Evolutionary conservation across 108 stramenopile species (phyloP), one percentile per base, ranked within the genome.

Genomic region (Conticribra weissflogii): DNA sequence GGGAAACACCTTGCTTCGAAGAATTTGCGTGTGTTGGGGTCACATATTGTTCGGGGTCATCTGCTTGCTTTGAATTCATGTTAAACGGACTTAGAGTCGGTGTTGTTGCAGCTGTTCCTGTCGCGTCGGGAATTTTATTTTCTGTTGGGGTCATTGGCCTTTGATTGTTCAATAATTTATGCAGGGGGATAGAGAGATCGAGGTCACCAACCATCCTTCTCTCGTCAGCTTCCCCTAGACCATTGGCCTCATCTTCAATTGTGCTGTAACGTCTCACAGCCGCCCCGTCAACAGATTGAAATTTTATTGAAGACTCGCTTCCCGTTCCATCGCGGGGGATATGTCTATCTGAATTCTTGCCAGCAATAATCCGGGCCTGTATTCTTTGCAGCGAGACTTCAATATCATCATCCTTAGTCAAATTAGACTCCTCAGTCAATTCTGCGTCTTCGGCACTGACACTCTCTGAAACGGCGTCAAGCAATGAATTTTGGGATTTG

Each of bases 11-110:
- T 22, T 3, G 15, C 15, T 51, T 51, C 17, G 18, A 51, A 21
- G 50, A 21, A 51, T 51, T 48, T 50, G 47, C 44, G 25, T 46
- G 46, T 23, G 30, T 15, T 29, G 62, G 62, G 3, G 62, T 63
- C 19, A 21, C 30, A 29, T 16, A 63, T 49, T 63, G 46, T 9
- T 12, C 19, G 9, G 32, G 33, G 32, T 32, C 21, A 2, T 44
- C 41, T 41, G 36, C 12, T 41, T 41, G 36, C 36, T 12, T 9
- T 41, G 5, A 41, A 0, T 41, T 17, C 23, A 7, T 4, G 2
- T 44, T 0, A 18, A 3, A 22, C 21, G 17, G 8, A 7, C 12
- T 44, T 23, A 12, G 36, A 5, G 36, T 41, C 12, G 36, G 12
- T 41, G 12, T 41, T 12, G 12, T 41, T 41, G 8, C 36, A 41